These are phyloP conservation scores for Entelexis paramagnoliae DNA, from an alignment of 1,139 yeast species.

Conservation along the genomic window DNA sequence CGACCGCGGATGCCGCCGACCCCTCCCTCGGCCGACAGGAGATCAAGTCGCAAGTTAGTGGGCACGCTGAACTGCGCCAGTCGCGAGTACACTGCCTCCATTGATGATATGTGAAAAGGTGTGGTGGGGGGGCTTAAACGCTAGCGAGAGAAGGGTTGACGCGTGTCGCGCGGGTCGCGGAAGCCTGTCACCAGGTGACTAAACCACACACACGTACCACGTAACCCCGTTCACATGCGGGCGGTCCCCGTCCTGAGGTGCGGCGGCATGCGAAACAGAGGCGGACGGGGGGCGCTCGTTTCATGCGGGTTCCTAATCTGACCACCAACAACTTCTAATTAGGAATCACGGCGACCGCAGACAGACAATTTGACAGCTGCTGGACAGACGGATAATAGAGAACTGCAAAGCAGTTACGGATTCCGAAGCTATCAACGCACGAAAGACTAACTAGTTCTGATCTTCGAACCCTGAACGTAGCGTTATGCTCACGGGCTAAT, in stretches of 20 bases:
- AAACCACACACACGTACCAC: not conserved
- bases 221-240: not conserved
- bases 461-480: too few relatives aligned
- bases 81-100: conserved; percentile 24
- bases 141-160: not conserved
- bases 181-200: not conserved
- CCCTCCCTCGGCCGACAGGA: conserved; percentile 31
- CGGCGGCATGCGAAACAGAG: not conserved
- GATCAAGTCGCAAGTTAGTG: conserved; percentile 14
- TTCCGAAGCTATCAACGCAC: too few relatives aligned
- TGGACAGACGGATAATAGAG: too few relatives aligned
- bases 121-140: not conserved
- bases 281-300: too few relatives aligned
- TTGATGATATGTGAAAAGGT: not conserved
- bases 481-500: too few relatives aligned
- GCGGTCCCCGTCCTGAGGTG: not conserved
- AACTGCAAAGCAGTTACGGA: too few relatives aligned
- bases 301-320: too few relatives aligned
- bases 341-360: too few relatives aligned
- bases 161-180: conserved; percentile 7
- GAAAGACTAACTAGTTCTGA: too few relatives aligned
- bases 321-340: too few relatives aligned
- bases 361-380: too few relatives aligned
- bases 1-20: conserved; percentile 41
- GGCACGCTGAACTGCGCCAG: conserved; percentile 17